Conservation (phyloP, 2,329 filamentous ascomycete species). For the Colletotrichum theobromicola region DNA sequence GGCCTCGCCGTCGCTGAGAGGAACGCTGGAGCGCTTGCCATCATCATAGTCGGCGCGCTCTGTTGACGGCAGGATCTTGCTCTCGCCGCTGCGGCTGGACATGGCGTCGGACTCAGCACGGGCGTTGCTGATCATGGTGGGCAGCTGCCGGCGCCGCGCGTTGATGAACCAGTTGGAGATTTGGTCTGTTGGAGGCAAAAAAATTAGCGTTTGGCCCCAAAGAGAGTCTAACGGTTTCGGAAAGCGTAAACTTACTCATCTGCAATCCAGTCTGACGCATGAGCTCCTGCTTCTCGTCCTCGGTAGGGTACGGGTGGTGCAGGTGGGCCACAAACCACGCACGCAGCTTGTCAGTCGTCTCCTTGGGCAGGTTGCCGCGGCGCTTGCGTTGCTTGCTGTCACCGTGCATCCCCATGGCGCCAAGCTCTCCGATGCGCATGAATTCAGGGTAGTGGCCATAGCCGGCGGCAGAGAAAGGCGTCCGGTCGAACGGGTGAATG, state of each 20-base stretch:
- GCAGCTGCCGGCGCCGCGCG: conserved; percentile 70
- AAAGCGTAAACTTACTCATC: conserved; percentile 66
- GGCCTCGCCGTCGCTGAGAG: conserved; percentile 53
- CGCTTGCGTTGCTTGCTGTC: conserved; percentile 65
- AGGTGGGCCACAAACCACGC: conserved; percentile 82
- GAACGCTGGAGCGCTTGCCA: conserved; percentile 38
- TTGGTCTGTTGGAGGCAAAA: conserved; percentile 52
- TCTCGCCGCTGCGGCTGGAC: conserved; percentile 32
- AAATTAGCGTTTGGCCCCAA: conserved; percentile 22
- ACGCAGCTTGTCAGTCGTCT: conserved; percentile 81
- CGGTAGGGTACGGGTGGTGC: conserved; percentile 78
- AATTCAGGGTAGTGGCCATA: conserved; percentile 50
- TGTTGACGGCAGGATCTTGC: conserved; percentile 42
- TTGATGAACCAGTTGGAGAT: conserved; percentile 87
- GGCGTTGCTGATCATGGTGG: conserved; percentile 63
- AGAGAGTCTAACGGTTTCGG: background rate
- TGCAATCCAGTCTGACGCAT: conserved; percentile 78
- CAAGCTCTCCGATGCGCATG: conserved; percentile 45
- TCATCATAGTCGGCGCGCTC: conserved; percentile 44
- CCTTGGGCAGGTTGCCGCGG: conserved; percentile 88
- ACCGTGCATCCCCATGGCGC: conserved; percentile 38
- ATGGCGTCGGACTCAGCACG: conserved; percentile 56
- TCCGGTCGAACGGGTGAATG: conserved; percentile 46
- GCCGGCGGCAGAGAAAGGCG: conserved; percentile 45
- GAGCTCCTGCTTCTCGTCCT: conserved; percentile 82